Evolutionary conservation across 805 yeast genomes (phyloP).

Genomic region (Candida tammaniensis): DNA sequence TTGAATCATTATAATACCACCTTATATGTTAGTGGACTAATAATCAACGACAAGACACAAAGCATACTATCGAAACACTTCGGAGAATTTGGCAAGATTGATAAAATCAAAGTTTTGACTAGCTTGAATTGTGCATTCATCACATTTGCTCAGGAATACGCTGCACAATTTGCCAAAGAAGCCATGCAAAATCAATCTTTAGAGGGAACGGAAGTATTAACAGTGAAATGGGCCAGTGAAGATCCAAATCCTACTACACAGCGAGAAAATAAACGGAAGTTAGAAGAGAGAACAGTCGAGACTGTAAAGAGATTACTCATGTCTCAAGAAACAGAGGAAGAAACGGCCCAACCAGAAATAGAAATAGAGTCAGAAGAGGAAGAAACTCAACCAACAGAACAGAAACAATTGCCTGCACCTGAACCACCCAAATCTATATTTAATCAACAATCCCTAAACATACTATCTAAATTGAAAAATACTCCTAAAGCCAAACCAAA

Average conservation of each 20-base stretch:
- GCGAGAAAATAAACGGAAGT: constrained; percentile 43
- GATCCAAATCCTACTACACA: constrained; percentile 77
- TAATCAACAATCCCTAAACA: constrained; percentile 12
- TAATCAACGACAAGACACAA: constrained; percentile 36
- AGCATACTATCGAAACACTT: constrained; percentile 45
- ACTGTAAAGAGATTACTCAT: constrained; percentile 46
- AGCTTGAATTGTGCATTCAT: constrained; percentile 75
- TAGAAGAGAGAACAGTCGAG: constrained; percentile 53
- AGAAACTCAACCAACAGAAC: background rate
- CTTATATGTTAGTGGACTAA: constrained; percentile 66
- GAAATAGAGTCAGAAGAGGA: constrained; percentile 7
- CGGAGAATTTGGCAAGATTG: constrained; percentile 73
- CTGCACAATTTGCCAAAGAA: constrained; percentile 94
- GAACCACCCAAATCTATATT: too few species aligned
- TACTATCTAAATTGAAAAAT: constrained; percentile 14
- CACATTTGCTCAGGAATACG: constrained; percentile 60
- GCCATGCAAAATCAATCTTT: constrained; percentile 86
- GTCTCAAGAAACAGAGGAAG: constrained; percentile 11
- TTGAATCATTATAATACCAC: constrained; percentile 70
- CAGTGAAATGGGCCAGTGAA: constrained; percentile 84
- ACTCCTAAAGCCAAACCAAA: background rate
- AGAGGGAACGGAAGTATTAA: constrained; percentile 57
- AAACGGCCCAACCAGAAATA: constrained; percentile 9
- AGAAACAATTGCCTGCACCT: constrained; percentile 1
- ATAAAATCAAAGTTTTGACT: constrained; percentile 58